Evolutionary conservation across 257 asterid species (phyloP).

Genomic region (Rauvolfia tetraphylla): DNA sequence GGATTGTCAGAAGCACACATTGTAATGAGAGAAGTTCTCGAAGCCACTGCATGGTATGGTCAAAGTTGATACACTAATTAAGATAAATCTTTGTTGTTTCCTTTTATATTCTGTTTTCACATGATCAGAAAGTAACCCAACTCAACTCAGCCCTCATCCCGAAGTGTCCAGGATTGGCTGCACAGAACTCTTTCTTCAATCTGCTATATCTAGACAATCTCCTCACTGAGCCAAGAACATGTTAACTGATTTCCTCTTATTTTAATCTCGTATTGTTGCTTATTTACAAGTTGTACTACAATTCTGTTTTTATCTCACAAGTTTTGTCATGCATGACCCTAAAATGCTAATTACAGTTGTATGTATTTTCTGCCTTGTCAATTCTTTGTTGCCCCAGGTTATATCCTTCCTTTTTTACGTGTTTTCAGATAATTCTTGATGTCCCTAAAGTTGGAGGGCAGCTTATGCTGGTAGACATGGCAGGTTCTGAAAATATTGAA

Average conservation of each 20-base stretch:
- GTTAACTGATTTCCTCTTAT: not conserved
- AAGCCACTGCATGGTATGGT: slow-evolving; percentile 89
- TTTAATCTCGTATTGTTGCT: not conserved
- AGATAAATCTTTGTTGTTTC: not conserved
- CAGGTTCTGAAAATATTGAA: slow-evolving; percentile 95
- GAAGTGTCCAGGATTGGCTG: not conserved
- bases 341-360: not conserved
- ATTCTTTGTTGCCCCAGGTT: not conserved
- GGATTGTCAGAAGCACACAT: slow-evolving; percentile 80
- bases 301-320: not conserved
- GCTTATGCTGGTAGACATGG: slow-evolving; percentile 98
- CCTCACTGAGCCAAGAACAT: not conserved
- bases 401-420: not conserved
- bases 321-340: not conserved
- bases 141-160: not conserved
- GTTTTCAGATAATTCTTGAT: slow-evolving; percentile 69
- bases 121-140: not conserved
- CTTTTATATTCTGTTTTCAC: not conserved
- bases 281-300: not conserved
- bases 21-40: slow-evolving; percentile 95
- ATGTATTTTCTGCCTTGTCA: not conserved
- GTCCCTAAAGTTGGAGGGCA: slow-evolving; percentile 98
- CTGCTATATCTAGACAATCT: not conserved
- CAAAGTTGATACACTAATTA: not conserved
- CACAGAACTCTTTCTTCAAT: not conserved